These are phyloP conservation scores for Leucosporidium scottii DNA, from an alignment of 768 basidiomycete species.

Conservation along the genomic window DNA sequence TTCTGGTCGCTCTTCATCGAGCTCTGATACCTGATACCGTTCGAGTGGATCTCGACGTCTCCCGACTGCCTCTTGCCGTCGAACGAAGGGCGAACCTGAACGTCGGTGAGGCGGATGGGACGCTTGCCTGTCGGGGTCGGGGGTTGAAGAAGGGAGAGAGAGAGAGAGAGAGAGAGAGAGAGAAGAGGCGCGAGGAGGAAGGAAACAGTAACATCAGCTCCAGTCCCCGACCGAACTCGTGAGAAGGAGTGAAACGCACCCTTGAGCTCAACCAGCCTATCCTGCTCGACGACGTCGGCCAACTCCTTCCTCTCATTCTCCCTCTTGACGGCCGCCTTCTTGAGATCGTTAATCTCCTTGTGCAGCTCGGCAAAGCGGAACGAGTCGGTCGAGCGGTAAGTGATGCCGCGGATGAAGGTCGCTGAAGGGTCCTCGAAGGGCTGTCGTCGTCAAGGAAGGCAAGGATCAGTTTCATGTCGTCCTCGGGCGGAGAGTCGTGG, in stretches of 20 bases:
- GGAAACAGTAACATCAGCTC: background rate
- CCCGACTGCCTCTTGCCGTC: constrained; percentile 93
- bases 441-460: constrained; percentile 42
- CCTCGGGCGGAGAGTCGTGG: no score
- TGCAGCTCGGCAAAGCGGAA: constrained; percentile 81
- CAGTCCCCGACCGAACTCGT: no score
- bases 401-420: constrained; percentile 90
- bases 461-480: no score
- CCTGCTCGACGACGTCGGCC: constrained; percentile 97
- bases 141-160: no score
- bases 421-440: constrained; percentile 95
- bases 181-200: background rate
- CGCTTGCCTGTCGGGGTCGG: constrained; percentile 47
- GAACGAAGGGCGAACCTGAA: constrained; percentile 84
- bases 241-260: constrained; percentile 43
- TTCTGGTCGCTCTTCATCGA: constrained; percentile 72
- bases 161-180: no score
- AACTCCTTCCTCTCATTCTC: constrained; percentile 97
- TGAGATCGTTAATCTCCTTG: constrained; percentile 87
- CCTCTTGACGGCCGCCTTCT: constrained; percentile 93
- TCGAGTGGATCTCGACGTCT: constrained; percentile 97
- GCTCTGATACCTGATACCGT: constrained; percentile 87
- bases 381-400: constrained; percentile 82
- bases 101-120: constrained; percentile 78
- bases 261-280: constrained; percentile 76